phyloP scores from a whole-genome alignment of 1,139 yeast species.

The Candida labiduridarum region DNA sequence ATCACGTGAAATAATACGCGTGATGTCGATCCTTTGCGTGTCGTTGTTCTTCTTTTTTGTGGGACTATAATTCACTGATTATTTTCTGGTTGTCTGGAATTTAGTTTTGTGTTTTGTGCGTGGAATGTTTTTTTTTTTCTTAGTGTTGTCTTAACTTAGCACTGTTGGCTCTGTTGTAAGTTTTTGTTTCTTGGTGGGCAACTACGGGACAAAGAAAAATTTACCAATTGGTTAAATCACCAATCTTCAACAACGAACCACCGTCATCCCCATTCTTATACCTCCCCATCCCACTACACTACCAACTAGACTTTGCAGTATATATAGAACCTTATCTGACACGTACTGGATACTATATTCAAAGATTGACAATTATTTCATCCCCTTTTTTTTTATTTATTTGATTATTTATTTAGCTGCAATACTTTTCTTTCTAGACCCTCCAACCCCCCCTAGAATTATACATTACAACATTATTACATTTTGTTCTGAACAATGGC shows the following conservation, averaged over 20 bases:
- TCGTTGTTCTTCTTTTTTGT: too few relatives aligned
- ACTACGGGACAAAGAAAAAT: constrained; percentile 1
- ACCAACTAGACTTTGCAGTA: too few relatives aligned
- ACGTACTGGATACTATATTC: too few relatives aligned
- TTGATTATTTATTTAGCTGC: background rate
- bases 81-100: too few relatives aligned
- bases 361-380: background rate
- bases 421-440: background rate
- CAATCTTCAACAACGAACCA: background rate
- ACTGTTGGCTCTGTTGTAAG: too few relatives aligned
- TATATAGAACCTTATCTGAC: too few relatives aligned
- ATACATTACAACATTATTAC: background rate
- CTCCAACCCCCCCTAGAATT: background rate
- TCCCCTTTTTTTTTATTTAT: background rate
- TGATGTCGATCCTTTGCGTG: too few relatives aligned
- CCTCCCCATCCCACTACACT: too few relatives aligned
- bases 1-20: background rate
- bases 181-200: background rate
- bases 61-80: too few relatives aligned
- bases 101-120: background rate
- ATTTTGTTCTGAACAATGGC: constrained; percentile 37
- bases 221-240: too few relatives aligned
- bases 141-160: background rate
- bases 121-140: constrained; percentile 1
- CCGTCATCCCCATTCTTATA: too few relatives aligned